These are phyloP conservation scores for Aspergillus transmontanensis DNA, from an alignment of 2,329 filamentous ascomycete species.

Conservation along the genomic window DNA sequence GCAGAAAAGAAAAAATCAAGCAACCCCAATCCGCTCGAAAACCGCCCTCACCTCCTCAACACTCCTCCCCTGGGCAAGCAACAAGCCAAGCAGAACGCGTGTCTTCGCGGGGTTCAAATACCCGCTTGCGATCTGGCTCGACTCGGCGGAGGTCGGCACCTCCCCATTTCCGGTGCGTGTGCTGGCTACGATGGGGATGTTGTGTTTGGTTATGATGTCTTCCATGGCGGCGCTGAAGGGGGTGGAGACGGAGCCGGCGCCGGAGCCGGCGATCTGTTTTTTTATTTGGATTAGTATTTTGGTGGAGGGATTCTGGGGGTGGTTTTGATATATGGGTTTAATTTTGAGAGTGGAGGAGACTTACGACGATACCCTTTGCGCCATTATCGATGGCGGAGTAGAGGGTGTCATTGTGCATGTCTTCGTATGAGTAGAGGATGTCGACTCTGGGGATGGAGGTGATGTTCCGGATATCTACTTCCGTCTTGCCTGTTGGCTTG, in stretches of 20 bases:
- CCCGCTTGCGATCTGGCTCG: constrained; percentile 24
- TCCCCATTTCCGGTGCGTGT: constrained; percentile 29
- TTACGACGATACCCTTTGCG: constrained; percentile 29
- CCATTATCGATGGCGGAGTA: constrained; percentile 25
- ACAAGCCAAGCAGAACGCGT: constrained; percentile 21
- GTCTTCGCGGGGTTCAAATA: constrained; percentile 23
- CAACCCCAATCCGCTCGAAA: constrained; percentile 13
- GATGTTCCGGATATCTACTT: constrained; percentile 20
- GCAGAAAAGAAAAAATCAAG: background rate
- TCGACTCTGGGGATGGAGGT: constrained; percentile 28
- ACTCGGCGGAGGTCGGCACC: constrained; percentile 23
- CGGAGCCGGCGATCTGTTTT: constrained; percentile 26
- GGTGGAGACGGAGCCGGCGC: constrained; percentile 24
- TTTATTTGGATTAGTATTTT: background rate
- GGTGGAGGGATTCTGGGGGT: no score
- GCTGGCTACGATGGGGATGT: constrained; percentile 26
- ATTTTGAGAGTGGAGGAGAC: constrained; percentile 1
- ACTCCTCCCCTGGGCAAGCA: constrained; percentile 17
- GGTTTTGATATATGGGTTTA: background rate
- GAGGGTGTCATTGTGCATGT: constrained; percentile 28
- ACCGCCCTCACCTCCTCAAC: constrained; percentile 14
- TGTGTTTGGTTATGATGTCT: constrained; percentile 17
- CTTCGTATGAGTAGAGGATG: constrained; percentile 31
- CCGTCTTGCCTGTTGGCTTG: constrained; percentile 48
- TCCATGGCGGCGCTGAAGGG: constrained; percentile 20